Conservation (phyloP, 2,329 filamentous ascomycete species). For the Pseudopyrenochaeta lycopersici region DNA sequence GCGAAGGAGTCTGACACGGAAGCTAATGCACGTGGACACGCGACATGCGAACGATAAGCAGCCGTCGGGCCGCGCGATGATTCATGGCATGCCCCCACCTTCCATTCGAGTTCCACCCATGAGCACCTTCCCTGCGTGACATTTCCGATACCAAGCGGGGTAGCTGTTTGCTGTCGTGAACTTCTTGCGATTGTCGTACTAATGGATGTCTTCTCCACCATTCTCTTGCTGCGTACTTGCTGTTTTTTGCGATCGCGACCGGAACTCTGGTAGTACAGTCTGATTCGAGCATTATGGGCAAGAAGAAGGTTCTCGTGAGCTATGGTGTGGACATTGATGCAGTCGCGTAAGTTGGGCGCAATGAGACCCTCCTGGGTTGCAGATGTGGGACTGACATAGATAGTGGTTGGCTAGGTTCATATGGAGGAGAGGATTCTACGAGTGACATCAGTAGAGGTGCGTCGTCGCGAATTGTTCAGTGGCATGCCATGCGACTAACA, state of each 20-base stretch:
- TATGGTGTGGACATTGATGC: slow-evolving; percentile 77
- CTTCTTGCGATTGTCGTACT: neutral
- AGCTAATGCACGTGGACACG: slow-evolving; percentile 16
- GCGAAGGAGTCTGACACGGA: neutral
- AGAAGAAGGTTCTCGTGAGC: slow-evolving; percentile 64
- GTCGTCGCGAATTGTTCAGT: neutral
- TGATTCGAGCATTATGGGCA: slow-evolving; percentile 48
- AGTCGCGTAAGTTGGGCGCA: neutral
- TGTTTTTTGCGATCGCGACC: too few species aligned
- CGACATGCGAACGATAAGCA: slow-evolving; percentile 21
- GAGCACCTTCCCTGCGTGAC: slow-evolving; percentile 1
- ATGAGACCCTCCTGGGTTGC: neutral
- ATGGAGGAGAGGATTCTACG: slow-evolving; percentile 75
- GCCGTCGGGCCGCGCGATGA: slow-evolving; percentile 14
- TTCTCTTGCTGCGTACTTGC: neutral
- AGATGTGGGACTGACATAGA: slow-evolving; percentile 55
- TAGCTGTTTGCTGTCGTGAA: slow-evolving; percentile 16
- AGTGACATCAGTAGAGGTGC: slow-evolving; percentile 76
- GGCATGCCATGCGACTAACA: slow-evolving; percentile 3
- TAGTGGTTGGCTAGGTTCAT: slow-evolving; percentile 78
- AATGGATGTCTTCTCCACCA: neutral
- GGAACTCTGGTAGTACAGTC: too few species aligned
- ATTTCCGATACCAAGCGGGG: slow-evolving; percentile 17
- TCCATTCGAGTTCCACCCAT: slow-evolving; percentile 6
- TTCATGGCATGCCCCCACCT: slow-evolving; percentile 20